These are phyloP conservation scores for Gleditsia sinensis DNA, from an alignment of 306 rosid species.

Conservation along the genomic window DNA sequence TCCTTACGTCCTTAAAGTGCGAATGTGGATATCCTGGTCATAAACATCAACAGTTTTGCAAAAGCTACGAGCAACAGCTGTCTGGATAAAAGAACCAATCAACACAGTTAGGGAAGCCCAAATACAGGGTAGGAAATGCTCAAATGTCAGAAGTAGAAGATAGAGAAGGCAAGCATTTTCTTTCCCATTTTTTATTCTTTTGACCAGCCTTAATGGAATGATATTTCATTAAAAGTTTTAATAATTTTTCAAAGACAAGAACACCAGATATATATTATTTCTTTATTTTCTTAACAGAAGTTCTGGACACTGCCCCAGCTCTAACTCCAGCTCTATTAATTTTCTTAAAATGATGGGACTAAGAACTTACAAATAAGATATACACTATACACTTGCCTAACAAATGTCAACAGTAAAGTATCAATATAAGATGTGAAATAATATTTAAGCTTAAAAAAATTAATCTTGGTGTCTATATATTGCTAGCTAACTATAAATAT, in stretches of 20 bases:
- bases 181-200: neutral
- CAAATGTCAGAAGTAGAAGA: slow-evolving; percentile 18
- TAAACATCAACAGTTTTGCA: slow-evolving; percentile 76
- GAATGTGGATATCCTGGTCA: slow-evolving; percentile 89
- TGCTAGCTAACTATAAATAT: neutral
- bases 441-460: neutral
- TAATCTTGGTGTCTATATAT: neutral
- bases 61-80: slow-evolving; percentile 82
- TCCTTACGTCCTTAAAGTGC: slow-evolving; percentile 77
- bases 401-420: neutral
- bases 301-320: slow-evolving; percentile 4
- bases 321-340: neutral
- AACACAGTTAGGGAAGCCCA: slow-evolving; percentile 24
- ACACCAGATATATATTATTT: neutral
- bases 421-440: slow-evolving; percentile 10
- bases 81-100: slow-evolving; percentile 51
- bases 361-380: neutral
- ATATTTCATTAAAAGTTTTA: neutral
- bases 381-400: neutral
- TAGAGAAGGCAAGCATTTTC: neutral
- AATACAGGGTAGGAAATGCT: slow-evolving; percentile 6
- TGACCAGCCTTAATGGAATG: neutral
- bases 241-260: slow-evolving; percentile 4
- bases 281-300: neutral
- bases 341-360: slow-evolving; percentile 20